phyloP scores from a whole-genome alignment of 148 eudicot genomes.

The Simmondsia chinensis region DNA sequence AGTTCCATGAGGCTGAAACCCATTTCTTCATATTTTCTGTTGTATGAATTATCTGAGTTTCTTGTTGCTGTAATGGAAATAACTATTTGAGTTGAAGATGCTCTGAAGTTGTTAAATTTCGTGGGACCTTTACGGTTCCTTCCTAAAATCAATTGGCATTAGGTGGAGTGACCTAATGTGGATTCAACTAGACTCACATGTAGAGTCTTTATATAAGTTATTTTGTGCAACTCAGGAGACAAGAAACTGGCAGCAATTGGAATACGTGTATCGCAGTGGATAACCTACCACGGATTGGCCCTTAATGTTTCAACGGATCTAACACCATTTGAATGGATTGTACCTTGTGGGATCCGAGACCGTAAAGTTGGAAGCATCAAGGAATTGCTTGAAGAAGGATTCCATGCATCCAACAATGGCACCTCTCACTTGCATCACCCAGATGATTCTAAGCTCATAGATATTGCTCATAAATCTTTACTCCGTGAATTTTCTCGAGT shows the following conservation, averaged over 20 bases:
- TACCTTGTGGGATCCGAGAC: constrained; percentile 82
- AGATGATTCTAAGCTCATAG: constrained; percentile 43
- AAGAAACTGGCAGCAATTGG: constrained; percentile 82
- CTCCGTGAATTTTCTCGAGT: constrained; percentile 60
- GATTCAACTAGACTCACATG: no score
- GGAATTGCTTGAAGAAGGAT: constrained; percentile 30
- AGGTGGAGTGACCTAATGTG: no score
- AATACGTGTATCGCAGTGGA: constrained; percentile 67
- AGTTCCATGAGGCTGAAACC: no score
- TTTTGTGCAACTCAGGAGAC: constrained; percentile 40
- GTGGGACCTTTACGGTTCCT: no score
- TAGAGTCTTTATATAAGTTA: not conserved
- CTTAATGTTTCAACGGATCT: constrained; percentile 79
- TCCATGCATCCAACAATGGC: constrained; percentile 7
- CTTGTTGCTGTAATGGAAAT: no score
- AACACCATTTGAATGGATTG: constrained; percentile 55
- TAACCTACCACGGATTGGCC: constrained; percentile 89
- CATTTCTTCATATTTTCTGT: no score
- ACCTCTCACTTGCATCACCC: not conserved
- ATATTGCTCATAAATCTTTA: constrained; percentile 35
- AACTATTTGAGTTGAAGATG: no score
- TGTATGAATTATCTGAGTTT: no score
- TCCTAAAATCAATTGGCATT: no score
- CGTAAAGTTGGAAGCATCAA: constrained; percentile 81
- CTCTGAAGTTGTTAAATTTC: no score